Conservation (phyloP, 2,329 filamentous ascomycete species). For the Mycosphaerella sp. region DNA sequence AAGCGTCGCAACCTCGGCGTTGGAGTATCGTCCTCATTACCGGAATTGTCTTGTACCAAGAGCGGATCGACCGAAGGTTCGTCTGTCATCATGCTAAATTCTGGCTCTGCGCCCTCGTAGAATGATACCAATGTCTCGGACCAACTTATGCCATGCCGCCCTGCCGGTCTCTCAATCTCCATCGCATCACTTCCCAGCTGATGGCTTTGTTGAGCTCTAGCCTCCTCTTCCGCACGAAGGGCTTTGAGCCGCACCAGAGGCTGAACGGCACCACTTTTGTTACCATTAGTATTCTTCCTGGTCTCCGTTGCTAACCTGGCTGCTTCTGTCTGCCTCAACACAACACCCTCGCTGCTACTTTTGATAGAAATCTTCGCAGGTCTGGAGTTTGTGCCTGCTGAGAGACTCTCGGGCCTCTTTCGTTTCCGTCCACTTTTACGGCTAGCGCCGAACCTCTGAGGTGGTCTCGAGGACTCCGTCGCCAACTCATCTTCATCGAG, state of each 20-base stretch:
- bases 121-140: constrained; percentile 44
- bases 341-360: constrained; percentile 37
- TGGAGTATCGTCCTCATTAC: constrained; percentile 22
- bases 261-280: constrained; percentile 43
- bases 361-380: constrained; percentile 43
- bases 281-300: constrained; percentile 45
- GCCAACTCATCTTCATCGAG: constrained; percentile 16
- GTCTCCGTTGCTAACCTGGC: constrained; percentile 44
- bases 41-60: background rate
- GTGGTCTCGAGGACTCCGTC: constrained; percentile 10
- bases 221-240: constrained; percentile 29
- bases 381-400: constrained; percentile 27
- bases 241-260: constrained; percentile 42
- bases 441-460: constrained; percentile 11
- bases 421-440: constrained; percentile 22
- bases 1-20: constrained; percentile 29
- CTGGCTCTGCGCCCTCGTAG: constrained; percentile 32
- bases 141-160: constrained; percentile 39
- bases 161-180: constrained; percentile 25
- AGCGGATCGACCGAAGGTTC: constrained; percentile 16
- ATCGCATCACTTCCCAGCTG: constrained; percentile 7
- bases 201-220: constrained; percentile 11
- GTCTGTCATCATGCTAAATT: constrained; percentile 22
- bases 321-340: constrained; percentile 46
- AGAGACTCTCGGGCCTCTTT: constrained; percentile 21